Base-by-base conservation (phyloP, 1,284 basidiomycete species). In the Ustilago cynodontis region DNA sequence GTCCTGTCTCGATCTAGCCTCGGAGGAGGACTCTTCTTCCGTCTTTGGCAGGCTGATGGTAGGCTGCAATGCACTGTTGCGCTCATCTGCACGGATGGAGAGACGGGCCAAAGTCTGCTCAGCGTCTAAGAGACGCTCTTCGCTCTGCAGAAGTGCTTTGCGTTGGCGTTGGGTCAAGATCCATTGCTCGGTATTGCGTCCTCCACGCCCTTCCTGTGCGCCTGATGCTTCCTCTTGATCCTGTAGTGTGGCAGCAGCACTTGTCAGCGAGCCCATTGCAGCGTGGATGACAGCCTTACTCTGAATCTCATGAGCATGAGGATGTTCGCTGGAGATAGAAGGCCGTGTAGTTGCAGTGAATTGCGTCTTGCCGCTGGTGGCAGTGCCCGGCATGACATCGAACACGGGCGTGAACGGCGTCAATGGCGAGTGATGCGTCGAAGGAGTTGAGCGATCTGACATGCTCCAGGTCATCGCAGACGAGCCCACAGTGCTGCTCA, bases 371-470 rank as follows among this genome's bases (percentile, higher is more conserved):
- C 45, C 39, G 49, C 57, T 61, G 6, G 64, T 35, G 16, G 75
- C 56, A 16, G 57, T 65, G 33, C 53, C 69, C 10, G 67, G 62
- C 55, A 77, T 72, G 47, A 50, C 33, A 41, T 82, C 80, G 41
- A 82, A 82, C 29, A 71, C 28, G 2, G 80, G 69, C n/a, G 79
- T 74, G 65, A 74, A 79, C 16, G 77, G 79, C 2, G 80, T 82
- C 26, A 70, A 41, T 1, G 80, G 80, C 35, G 78, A 65, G 33
- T 65, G 54, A 43, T 61, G 68, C 22, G 68, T 67, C 0, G 71
- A 74, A 6, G 72, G 73, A 3, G 71, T 78, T 5, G 71, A 75
- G 16, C 61, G 74, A 51, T 72, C 65, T 6, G 74, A 77, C 45
- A 57, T 50, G 56, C 58, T 69, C 62, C 65, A 71, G 0, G 74